Conservation (phyloP, 106 monocot genomes). For the Dendrobium catenatum region DNA sequence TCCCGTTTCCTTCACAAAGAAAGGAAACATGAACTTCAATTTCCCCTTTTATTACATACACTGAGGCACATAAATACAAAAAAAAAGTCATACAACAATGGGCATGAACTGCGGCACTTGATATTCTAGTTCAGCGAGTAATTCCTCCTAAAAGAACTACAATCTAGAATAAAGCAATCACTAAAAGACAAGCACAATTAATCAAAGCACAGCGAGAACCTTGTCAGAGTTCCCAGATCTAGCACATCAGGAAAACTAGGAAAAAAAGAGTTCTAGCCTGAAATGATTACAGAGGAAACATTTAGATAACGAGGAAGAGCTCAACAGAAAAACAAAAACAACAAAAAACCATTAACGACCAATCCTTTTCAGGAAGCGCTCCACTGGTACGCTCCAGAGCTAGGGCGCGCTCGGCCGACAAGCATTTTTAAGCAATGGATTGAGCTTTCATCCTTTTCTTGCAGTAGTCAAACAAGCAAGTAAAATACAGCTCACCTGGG, state of each 20-base stretch:
- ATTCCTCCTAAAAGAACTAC: background rate
- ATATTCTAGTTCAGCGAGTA: background rate
- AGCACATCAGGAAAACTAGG: background rate
- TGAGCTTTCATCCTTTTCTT: too few species aligned
- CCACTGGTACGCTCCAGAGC: too few species aligned
- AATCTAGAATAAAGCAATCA: background rate
- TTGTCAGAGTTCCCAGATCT: background rate
- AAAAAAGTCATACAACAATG: background rate
- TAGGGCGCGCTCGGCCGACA: too few species aligned
- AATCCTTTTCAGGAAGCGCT: background rate
- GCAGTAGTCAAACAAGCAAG: too few species aligned
- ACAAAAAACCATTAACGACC: background rate
- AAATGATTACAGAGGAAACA: background rate
- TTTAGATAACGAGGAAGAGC: constrained; percentile 2
- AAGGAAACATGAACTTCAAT: background rate
- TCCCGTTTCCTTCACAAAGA: too few species aligned
- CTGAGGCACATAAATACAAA: background rate
- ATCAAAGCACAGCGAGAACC: background rate
- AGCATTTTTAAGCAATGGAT: too few species aligned
- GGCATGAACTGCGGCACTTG: background rate
- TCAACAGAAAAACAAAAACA: background rate
- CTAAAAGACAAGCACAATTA: background rate
- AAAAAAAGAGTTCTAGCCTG: background rate
- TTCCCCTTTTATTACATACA: background rate
- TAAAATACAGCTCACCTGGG: too few species aligned